Percentiles rank a stretch among this genome's conserved stretches.
Evolutionary conservation across 164 flowering plant genomes (phyloP).

Genomic region (Paratinospora sagittata): DNA sequence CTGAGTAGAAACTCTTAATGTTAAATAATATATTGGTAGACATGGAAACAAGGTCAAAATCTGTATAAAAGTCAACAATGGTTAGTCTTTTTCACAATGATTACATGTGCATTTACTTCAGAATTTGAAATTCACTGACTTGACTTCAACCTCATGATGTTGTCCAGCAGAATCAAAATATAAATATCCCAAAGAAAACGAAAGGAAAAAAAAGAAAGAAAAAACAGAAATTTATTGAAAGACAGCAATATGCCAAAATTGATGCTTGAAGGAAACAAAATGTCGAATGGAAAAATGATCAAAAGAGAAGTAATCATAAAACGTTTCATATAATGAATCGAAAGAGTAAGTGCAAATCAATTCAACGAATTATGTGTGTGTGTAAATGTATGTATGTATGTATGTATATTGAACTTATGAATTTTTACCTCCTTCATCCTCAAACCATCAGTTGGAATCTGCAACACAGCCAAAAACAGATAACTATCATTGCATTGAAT

Average conservation of each 20-base stretch:
- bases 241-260: too few species aligned
- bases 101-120: background rate
- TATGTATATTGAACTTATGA: too few species aligned
- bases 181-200: too few species aligned
- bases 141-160: too few species aligned
- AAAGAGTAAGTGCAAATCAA: background rate
- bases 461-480: constrained; percentile 26
- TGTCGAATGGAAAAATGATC: background rate
- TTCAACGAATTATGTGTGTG: too few species aligned
- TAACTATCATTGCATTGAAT: background rate
- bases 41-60: background rate
- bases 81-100: background rate
- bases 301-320: background rate
- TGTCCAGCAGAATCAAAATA: too few species aligned
- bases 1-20: too few species aligned
- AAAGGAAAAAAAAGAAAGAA: too few species aligned
- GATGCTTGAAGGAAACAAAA: background rate
- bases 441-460: constrained; percentile 53
- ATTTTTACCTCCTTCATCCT: constrained; percentile 69
- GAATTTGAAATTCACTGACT: background rate
- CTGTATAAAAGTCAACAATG: background rate
- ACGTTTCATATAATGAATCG: background rate
- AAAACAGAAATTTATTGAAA: too few species aligned
- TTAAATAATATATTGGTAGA: background rate
- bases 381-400: too few species aligned